phyloP scores from a whole-genome alignment of 768 basidiomycete genomes.

The Leccinum imitatum region DNA sequence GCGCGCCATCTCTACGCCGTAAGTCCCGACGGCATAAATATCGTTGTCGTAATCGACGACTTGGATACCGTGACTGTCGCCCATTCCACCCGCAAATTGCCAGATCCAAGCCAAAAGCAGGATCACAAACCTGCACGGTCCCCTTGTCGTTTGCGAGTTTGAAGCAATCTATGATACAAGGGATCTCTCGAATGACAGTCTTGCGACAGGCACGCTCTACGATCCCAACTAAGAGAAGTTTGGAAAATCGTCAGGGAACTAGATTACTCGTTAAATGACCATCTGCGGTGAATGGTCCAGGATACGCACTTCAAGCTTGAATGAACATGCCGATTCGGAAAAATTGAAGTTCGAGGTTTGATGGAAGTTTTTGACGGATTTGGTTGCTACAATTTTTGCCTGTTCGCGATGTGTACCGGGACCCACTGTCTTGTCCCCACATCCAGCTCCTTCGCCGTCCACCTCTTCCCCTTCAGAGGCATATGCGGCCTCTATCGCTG shows the following conservation, averaged over 20 bases:
- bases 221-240: conserved; percentile 90
- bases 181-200: conserved; percentile 87
- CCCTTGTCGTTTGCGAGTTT: conserved; percentile 53
- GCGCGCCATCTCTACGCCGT: conserved; percentile 97
- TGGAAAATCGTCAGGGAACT: conserved; percentile 92
- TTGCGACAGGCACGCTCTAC: conserved; percentile 84
- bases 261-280: neutral
- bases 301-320: conserved; percentile 76
- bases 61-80: conserved; percentile 34
- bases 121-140: conserved; percentile 41
- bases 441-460: conserved; percentile 31
- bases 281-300: neutral
- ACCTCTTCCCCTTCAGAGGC: conserved; percentile 46
- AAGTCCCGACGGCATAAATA: conserved; percentile 87
- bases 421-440: conserved; percentile 19
- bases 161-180: conserved; percentile 87
- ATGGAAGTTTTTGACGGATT: conserved; percentile 58
- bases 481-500: conserved; percentile 61
- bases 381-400: conserved; percentile 43
- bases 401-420: conserved; percentile 39
- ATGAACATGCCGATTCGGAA: conserved; percentile 62
- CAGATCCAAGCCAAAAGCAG: conserved; percentile 50
- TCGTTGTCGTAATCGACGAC: conserved; percentile 88
- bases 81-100: conserved; percentile 58
- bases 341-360: conserved; percentile 76